phyloP scores from a whole-genome alignment of 768 basidiomycete genomes.

The Lactifluus piperatus region DNA sequence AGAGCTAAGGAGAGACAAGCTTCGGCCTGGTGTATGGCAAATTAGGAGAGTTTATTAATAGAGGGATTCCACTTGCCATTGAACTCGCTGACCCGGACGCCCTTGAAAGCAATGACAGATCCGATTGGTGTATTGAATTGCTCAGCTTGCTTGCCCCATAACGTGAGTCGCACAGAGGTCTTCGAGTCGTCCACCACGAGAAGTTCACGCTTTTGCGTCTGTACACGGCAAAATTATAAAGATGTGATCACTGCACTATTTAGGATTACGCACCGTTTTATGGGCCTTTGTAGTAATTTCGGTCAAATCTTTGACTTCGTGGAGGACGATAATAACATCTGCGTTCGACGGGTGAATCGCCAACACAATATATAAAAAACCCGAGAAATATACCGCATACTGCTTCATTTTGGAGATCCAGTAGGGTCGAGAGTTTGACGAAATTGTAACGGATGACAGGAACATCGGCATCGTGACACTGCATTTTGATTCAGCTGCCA shows the following conservation, averaged over 20 bases:
- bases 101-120: conserved; percentile 88
- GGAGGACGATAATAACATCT: conserved; percentile 88
- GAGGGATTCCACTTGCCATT: conserved; percentile 42
- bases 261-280: conserved; percentile 38
- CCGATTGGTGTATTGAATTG: conserved; percentile 48
- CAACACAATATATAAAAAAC: neutral
- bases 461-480: conserved; percentile 78
- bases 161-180: conserved; percentile 71
- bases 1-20: conserved; percentile 73
- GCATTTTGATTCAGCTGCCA: neutral
- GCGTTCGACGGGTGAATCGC: neutral
- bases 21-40: conserved; percentile 46
- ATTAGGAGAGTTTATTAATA: conserved; percentile 13
- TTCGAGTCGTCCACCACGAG: conserved; percentile 78
- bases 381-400: conserved; percentile 54
- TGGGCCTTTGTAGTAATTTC: conserved; percentile 72
- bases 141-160: conserved; percentile 97
- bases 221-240: neutral
- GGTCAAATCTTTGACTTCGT: conserved; percentile 58
- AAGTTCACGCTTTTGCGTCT: conserved; percentile 87
- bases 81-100: conserved; percentile 88
- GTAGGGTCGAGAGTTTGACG: conserved; percentile 51
- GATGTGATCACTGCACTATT: neutral
- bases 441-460: conserved; percentile 86
- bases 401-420: conserved; percentile 65